phyloP scores from a whole-genome alignment of 768 basidiomycete genomes.

The Termitomyces titanicus region DNA sequence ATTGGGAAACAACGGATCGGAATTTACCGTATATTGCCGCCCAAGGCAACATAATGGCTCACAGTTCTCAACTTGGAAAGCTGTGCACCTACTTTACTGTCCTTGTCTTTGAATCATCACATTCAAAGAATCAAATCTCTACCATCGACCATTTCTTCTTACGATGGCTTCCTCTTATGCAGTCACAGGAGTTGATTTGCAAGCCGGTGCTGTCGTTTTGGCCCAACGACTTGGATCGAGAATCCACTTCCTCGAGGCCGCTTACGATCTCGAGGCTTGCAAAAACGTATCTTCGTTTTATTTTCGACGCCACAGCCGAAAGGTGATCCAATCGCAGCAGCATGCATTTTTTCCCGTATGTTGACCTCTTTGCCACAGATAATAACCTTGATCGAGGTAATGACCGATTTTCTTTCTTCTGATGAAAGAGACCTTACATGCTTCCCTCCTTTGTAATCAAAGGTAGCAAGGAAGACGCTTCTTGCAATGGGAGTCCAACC shows the following conservation, averaged over 20 bases:
- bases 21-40: conserved; percentile 25
- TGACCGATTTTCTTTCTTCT: conserved; percentile 2
- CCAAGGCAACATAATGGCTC: conserved; percentile 10
- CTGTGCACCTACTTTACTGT: conserved; percentile 12
- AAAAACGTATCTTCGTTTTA: conserved; percentile 14
- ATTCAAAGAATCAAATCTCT: conserved; percentile 8
- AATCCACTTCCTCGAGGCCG: conserved; percentile 27
- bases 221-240: conserved; percentile 26
- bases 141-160: conserved; percentile 2
- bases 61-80: conserved; percentile 13
- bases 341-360: neutral
- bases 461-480: conserved; percentile 50
- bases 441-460: neutral
- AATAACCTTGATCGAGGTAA: conserved; percentile 50
- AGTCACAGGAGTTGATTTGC: conserved; percentile 17
- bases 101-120: conserved; percentile 10
- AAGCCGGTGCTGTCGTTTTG: conserved; percentile 23
- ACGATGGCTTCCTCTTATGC: conserved; percentile 7
- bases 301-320: conserved; percentile 28
- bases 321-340: conserved; percentile 22
- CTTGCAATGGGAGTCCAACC: conserved; percentile 35
- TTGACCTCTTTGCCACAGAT: conserved; percentile 31
- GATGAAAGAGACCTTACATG: conserved; percentile 7
- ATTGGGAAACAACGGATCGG: conserved; percentile 28
- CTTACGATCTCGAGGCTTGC: conserved; percentile 24